These are phyloP conservation scores for Hevea brasiliensis DNA, from an alignment of 345 rosid species.

Conservation along the genomic window DNA sequence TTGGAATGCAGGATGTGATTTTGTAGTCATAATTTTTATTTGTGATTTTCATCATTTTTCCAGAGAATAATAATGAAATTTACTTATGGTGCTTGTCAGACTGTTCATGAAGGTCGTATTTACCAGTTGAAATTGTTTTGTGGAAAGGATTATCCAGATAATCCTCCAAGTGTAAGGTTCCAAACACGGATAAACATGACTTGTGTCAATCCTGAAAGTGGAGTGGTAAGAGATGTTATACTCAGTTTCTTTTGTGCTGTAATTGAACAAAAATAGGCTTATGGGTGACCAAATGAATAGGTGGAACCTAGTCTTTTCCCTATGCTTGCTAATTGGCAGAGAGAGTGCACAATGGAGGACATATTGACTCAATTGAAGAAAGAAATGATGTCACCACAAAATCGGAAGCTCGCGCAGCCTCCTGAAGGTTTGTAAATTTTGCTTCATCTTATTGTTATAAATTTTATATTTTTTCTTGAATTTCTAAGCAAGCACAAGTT, in stretches of 20 bases:
- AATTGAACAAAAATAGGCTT: conserved; percentile 13
- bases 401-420: conserved; percentile 75
- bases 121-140: conserved; percentile 81
- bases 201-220: conserved; percentile 71
- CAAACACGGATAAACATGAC: conserved; percentile 75
- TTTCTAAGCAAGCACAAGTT: conserved; percentile 1
- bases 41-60: conserved; percentile 6
- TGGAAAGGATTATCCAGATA: conserved; percentile 68
- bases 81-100: conserved; percentile 41
- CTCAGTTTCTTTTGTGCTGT: not conserved
- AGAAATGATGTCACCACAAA: conserved; percentile 78
- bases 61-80: conserved; percentile 8
- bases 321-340: conserved; percentile 73
- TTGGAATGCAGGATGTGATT: conserved; percentile 1
- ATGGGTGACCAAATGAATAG: conserved; percentile 32
- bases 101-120: conserved; percentile 81
- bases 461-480: not conserved
- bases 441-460: conserved; percentile 1
- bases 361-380: conserved; percentile 70
- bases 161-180: conserved; percentile 70
- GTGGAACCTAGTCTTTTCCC: conserved; percentile 70
- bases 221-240: conserved; percentile 49
- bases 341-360: conserved; percentile 76
- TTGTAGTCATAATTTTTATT: not conserved
- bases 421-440: conserved; percentile 56